Conservation (phyloP, 495 filamentous ascomycete species). For the Rusavskia elegans region DNA sequence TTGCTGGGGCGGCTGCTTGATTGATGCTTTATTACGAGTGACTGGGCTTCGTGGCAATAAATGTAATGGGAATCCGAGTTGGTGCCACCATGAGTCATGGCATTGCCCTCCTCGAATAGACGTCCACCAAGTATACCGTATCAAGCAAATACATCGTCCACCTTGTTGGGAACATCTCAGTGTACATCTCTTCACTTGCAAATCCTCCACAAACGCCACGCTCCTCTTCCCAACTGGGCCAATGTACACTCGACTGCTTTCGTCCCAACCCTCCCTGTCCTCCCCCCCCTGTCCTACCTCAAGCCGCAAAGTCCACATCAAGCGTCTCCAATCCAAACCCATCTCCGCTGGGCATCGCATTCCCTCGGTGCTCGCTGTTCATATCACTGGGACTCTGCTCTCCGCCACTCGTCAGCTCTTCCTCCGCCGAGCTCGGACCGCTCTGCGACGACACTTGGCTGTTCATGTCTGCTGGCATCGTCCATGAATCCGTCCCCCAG, state of each 20-base stretch:
- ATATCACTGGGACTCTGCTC: conserved; percentile 8
- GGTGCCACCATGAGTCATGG: too few species aligned
- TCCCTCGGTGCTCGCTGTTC: conserved; percentile 13
- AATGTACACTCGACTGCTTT: too few species aligned
- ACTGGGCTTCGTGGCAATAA: too few species aligned
- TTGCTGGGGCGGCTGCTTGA: too few species aligned
- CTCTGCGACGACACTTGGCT: conserved; percentile 40
- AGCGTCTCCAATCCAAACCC: conserved; percentile 13
- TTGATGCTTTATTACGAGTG: too few species aligned
- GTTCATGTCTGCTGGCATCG: conserved; percentile 20
- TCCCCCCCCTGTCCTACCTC: neutral
- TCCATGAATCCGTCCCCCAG: conserved; percentile 28
- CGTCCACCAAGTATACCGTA: too few species aligned
- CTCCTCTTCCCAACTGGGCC: neutral
- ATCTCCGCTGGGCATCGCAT: conserved; percentile 7
- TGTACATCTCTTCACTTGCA: neutral
- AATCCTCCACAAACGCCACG: neutral
- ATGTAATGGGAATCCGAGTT: too few species aligned
- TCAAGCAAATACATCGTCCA: too few species aligned
- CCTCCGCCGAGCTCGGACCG: conserved; percentile 60
- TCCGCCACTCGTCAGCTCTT: conserved; percentile 43
- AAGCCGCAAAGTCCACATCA: conserved; percentile 5
- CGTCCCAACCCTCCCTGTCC: too few species aligned
- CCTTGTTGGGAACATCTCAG: too few species aligned
- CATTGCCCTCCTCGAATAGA: too few species aligned